phyloP scores from a whole-genome alignment of 192 early-diverging fungal species.

The Chytriomyces sp. region DNA sequence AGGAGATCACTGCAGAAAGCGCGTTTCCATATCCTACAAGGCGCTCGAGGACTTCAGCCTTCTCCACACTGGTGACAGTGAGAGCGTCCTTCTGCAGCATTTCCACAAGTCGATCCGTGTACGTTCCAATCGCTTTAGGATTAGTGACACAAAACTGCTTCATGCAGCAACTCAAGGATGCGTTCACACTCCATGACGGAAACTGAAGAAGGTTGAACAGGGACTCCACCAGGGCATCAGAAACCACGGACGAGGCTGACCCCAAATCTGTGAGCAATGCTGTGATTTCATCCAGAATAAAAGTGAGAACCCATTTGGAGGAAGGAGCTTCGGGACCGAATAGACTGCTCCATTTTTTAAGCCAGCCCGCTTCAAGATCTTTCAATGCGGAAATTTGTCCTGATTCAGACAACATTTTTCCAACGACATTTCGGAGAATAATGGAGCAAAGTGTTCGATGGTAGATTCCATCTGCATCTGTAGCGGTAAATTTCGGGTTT shows the following conservation, averaged over 20 bases:
- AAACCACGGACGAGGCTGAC: conserved; percentile 65
- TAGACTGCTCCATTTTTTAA: conserved; percentile 42
- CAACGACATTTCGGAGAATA: conserved; percentile 76
- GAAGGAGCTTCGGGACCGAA: conserved; percentile 43
- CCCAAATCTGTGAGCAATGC: conserved; percentile 78
- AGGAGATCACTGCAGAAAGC: conserved; percentile 69
- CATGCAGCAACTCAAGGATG: conserved; percentile 62
- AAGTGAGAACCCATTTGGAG: conserved; percentile 65
- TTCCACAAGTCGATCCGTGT: conserved; percentile 69
- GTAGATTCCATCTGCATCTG: conserved; percentile 62
- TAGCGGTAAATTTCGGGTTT: conserved; percentile 54
- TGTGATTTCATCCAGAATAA: conserved; percentile 75
- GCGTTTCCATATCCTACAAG: conserved; percentile 70
- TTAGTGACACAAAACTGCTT: conserved; percentile 69
- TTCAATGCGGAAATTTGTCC: conserved; percentile 72
- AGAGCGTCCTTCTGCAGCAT: conserved; percentile 75
- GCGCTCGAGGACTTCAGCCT: conserved; percentile 56
- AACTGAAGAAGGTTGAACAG: conserved; percentile 66
- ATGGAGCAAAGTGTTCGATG: conserved; percentile 66
- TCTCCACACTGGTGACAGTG: conserved; percentile 55
- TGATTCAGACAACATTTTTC: conserved; percentile 78
- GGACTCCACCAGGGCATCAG: conserved; percentile 71
- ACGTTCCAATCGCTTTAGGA: conserved; percentile 64
- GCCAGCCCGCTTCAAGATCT: conserved; percentile 67
- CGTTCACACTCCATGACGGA: conserved; percentile 14